Evolutionary conservation across 305 asterid species (phyloP).

Genomic region (Fraxinus albicans): DNA sequence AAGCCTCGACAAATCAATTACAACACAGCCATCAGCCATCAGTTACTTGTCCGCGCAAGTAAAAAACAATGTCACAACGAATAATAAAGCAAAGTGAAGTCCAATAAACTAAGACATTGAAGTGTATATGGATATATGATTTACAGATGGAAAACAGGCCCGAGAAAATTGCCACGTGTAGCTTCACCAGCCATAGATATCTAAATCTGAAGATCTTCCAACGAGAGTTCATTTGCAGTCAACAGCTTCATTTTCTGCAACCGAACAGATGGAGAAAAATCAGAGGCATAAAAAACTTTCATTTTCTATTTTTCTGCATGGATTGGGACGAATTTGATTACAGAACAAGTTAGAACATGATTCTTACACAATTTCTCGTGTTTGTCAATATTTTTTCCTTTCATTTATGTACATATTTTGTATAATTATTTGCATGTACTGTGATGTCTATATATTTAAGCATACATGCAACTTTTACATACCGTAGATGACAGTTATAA

Average conservation of each 20-base stretch:
- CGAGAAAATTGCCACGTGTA: conserved; percentile 18
- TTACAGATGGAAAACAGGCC: conserved; percentile 19
- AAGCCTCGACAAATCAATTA: conserved; percentile 23
- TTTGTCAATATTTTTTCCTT: not conserved
- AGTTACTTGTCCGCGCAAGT: conserved; percentile 14
- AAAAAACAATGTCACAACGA: conserved; percentile 7
- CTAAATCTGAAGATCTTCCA: conserved; percentile 67
- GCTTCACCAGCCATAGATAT: conserved; percentile 18
- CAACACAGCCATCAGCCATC: conserved; percentile 31
- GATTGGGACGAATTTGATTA: conserved; percentile 24
- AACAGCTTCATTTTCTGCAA: conserved; percentile 58
- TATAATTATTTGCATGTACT: not conserved
- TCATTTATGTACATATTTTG: not conserved
- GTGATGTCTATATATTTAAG: not conserved
- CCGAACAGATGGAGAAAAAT: not conserved
- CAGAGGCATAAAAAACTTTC: not conserved
- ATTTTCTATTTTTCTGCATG: conserved; percentile 49
- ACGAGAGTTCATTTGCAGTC: conserved; percentile 45
- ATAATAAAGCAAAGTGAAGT: conserved; percentile 17
- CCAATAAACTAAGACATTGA: not conserved
- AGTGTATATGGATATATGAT: conserved; percentile 7
- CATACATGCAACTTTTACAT: not conserved
- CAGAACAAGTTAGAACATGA: not conserved
- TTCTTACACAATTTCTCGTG: not conserved
- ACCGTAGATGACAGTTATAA: not conserved